These are phyloP conservation scores for Coniosporium apollinis DNA, from an alignment of 495 filamentous ascomycete species.

Conservation along the genomic window DNA sequence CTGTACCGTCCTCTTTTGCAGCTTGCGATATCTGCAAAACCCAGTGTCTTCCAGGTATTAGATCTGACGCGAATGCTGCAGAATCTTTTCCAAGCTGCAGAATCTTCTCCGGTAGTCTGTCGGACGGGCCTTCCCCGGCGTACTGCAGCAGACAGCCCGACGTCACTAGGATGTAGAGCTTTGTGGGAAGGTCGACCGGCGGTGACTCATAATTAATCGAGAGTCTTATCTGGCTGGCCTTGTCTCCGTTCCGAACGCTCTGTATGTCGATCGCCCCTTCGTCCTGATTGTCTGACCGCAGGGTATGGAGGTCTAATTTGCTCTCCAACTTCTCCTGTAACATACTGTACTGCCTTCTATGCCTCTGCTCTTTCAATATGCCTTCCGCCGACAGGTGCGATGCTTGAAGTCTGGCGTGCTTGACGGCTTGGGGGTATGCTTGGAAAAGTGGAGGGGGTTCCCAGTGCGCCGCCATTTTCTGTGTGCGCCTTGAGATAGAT, in stretches of 20 bases:
- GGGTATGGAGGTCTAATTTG: constrained; percentile 10
- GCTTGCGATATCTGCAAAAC: constrained; percentile 79
- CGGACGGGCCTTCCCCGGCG: constrained; percentile 57
- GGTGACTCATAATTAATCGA: constrained; percentile 41
- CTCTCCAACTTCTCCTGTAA: constrained; percentile 25
- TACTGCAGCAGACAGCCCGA: constrained; percentile 83
- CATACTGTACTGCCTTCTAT: constrained; percentile 27
- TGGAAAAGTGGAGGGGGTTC: constrained; percentile 73
- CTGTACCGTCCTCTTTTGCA: constrained; percentile 40
- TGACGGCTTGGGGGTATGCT: constrained; percentile 72
- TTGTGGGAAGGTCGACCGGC: constrained; percentile 62
- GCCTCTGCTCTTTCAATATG: constrained; percentile 45
- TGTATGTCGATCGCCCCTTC: constrained; percentile 14
- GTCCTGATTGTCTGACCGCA: neutral
- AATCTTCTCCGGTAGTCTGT: constrained; percentile 75
- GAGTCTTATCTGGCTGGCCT: constrained; percentile 14
- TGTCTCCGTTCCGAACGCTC: neutral
- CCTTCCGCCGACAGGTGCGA: constrained; percentile 36
- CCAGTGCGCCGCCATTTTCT: constrained; percentile 37
- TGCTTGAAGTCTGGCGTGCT: constrained; percentile 34
- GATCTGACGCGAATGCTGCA: constrained; percentile 84
- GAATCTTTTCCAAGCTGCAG: constrained; percentile 70
- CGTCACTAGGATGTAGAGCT: constrained; percentile 66
- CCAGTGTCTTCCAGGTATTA: constrained; percentile 82
- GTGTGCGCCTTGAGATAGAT: too few species aligned